A percentile compares a stretch with the other conserved stretches of the same genome.
Conservation (phyloP, 805 yeast genomes). For the Spathaspora girioi region DNA sequence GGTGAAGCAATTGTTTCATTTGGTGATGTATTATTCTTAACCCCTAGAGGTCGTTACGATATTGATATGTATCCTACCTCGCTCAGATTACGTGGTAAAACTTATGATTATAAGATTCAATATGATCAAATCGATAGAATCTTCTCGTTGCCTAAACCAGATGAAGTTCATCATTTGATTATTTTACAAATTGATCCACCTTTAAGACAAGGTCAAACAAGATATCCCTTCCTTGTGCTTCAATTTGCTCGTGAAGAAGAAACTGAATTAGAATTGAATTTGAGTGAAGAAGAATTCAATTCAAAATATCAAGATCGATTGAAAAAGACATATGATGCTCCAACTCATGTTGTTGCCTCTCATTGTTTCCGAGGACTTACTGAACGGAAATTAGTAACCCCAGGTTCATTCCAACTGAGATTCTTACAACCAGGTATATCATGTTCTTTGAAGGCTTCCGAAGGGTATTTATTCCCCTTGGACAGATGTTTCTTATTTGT, state of each 20-base stretch:
- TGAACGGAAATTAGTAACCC: constrained; percentile 78
- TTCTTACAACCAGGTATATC: constrained; percentile 81
- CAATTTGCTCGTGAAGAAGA: constrained; percentile 91
- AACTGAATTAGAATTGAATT: constrained; percentile 81
- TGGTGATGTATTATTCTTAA: constrained; percentile 83
- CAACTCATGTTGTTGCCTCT: constrained; percentile 81
- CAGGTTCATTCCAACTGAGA: constrained; percentile 76
- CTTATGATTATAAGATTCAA: constrained; percentile 94
- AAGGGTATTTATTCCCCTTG: constrained; percentile 89
- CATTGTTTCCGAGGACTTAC: constrained; percentile 89
- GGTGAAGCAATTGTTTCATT: constrained; percentile 95
- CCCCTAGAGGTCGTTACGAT: constrained; percentile 98
- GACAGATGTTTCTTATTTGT: constrained; percentile 88
- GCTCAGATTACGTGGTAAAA: constrained; percentile 91
- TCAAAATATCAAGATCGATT: constrained; percentile 70
- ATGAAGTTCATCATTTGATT: constrained; percentile 83
- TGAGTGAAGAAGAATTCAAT: constrained; percentile 79
- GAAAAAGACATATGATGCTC: constrained; percentile 74
- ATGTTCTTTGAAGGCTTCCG: constrained; percentile 92
- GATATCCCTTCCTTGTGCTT: constrained; percentile 86
- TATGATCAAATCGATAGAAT: constrained; percentile 86
- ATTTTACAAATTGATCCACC: constrained; percentile 96
- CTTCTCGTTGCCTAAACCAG: constrained; percentile 90
- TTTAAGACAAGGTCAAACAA: constrained; percentile 94
- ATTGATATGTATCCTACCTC: constrained; percentile 88